Evolutionary conservation across 2,329 filamentous ascomycete species (phyloP).

Genomic region (Peltaster fructicola): DNA sequence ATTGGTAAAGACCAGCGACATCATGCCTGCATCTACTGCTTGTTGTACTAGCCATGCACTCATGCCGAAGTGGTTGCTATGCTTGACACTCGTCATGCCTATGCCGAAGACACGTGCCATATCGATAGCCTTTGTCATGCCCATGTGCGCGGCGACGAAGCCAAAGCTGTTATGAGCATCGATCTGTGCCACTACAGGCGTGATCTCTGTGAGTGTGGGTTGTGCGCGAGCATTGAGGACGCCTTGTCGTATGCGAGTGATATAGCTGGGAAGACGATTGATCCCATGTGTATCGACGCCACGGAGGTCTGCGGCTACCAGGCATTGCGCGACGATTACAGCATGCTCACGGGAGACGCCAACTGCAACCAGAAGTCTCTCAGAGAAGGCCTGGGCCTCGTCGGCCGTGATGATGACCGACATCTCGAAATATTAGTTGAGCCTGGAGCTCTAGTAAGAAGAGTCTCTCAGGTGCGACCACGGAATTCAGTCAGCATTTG

Average conservation of each 20-base stretch:
- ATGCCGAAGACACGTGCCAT: constrained; percentile 50
- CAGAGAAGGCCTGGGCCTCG: constrained; percentile 28
- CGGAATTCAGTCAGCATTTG: no score
- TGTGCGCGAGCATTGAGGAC: constrained; percentile 44
- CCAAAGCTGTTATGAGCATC: constrained; percentile 57
- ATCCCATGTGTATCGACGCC: constrained; percentile 67
- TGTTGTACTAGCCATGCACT: constrained; percentile 63
- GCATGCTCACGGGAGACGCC: constrained; percentile 43
- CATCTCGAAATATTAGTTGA: no score
- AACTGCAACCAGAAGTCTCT: constrained; percentile 40
- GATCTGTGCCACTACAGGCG: constrained; percentile 53
- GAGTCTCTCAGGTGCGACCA: no score
- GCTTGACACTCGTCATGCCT: constrained; percentile 57
- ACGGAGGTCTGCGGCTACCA: constrained; percentile 58
- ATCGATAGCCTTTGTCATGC: constrained; percentile 49
- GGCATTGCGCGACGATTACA: constrained; percentile 43
- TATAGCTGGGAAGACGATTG: constrained; percentile 62
- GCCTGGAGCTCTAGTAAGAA: no score
- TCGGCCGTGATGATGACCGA: constrained; percentile 11
- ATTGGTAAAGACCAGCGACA: constrained; percentile 45
- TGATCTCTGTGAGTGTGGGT: constrained; percentile 43
- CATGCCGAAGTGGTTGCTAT: constrained; percentile 75
- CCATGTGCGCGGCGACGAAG: constrained; percentile 49
- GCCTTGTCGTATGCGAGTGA: constrained; percentile 52
- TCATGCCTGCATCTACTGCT: constrained; percentile 49